Percentiles rank a stretch among this genome's conserved stretches.
These are phyloP conservation scores for Beauveria scarabaeidicola DNA, from an alignment of 2,329 filamentous ascomycete genomes.

Conservation along the genomic window DNA sequence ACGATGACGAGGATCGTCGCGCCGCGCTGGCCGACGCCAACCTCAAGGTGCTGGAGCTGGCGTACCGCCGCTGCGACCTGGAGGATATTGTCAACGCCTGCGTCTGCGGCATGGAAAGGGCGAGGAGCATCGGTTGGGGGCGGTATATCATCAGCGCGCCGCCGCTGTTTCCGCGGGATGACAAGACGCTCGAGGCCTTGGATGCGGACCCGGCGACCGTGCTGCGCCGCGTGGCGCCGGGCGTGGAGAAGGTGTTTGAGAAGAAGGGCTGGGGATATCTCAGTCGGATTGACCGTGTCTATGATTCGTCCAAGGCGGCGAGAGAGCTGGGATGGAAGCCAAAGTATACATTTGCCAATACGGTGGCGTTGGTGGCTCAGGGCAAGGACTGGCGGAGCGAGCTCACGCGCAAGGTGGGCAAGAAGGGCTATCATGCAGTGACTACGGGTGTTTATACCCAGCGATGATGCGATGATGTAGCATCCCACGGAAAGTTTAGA, in stretches of 20 bases:
- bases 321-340: slow-evolving; percentile 35
- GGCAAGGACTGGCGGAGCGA: slow-evolving; percentile 32
- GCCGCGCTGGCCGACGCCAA: slow-evolving; percentile 31
- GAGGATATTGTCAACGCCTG: slow-evolving; percentile 35
- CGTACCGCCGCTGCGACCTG: slow-evolving; percentile 36
- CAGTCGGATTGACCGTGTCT: slow-evolving; percentile 33
- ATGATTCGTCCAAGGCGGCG: slow-evolving; percentile 34
- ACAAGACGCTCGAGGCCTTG: slow-evolving; percentile 23
- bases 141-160: slow-evolving; percentile 37
- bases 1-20: slow-evolving; percentile 35
- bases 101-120: slow-evolving; percentile 29
- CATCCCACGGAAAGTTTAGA: too few relatives aligned
- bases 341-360: slow-evolving; percentile 29
- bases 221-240: slow-evolving; percentile 14
- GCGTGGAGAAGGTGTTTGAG: not conserved
- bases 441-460: slow-evolving; percentile 36
- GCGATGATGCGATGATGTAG: slow-evolving; percentile 18
- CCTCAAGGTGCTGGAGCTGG: slow-evolving; percentile 39
- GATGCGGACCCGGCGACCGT: slow-evolving; percentile 25
- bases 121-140: slow-evolving; percentile 25
- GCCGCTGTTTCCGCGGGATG: slow-evolving; percentile 27
- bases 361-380: slow-evolving; percentile 23
- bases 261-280: slow-evolving; percentile 29
- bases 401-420: slow-evolving; percentile 30
- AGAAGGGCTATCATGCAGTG: slow-evolving; percentile 36